Conservation (phyloP, 2,329 filamentous ascomycete genomes). For the Ambrosiella beaveri region DNA sequence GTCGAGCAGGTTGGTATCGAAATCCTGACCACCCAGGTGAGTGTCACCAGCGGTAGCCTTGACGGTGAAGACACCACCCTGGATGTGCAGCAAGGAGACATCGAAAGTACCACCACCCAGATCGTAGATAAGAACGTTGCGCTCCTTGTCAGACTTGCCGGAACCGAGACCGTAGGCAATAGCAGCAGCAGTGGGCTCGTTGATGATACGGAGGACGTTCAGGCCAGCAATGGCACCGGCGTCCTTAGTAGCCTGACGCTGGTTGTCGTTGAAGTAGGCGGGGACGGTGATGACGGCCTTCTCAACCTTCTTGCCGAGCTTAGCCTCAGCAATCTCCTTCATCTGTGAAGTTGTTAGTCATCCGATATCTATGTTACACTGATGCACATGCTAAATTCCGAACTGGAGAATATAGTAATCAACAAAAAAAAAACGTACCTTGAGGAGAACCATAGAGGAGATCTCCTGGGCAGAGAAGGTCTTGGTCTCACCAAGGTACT, state of each 20-base stretch:
- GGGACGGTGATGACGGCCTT: slow-evolving; percentile 98
- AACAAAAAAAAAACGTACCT: slow-evolving; percentile 41
- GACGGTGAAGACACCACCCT: slow-evolving; percentile 98
- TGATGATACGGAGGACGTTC: slow-evolving; percentile 99
- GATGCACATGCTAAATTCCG: background rate
- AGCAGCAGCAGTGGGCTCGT: slow-evolving; percentile 95
- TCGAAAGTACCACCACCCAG: slow-evolving; percentile 99
- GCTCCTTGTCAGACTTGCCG: slow-evolving; percentile 92
- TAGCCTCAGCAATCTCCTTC: slow-evolving; percentile 97
- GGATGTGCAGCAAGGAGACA: slow-evolving; percentile 97
- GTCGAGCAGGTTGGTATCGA: slow-evolving; percentile 88
- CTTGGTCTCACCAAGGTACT: slow-evolving; percentile 92
- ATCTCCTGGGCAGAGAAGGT: slow-evolving; percentile 96
- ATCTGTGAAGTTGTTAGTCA: slow-evolving; percentile 40
- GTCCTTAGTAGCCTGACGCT: slow-evolving; percentile 98
- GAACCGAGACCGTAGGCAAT: slow-evolving; percentile 96
- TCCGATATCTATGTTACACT: background rate
- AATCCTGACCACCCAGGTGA: slow-evolving; percentile 88
- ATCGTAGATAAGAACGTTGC: slow-evolving; percentile 99
- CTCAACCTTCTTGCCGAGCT: slow-evolving; percentile 96
- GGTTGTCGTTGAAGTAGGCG: slow-evolving; percentile 99
- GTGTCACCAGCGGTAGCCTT: slow-evolving; percentile 97
- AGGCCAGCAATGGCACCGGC: slow-evolving; percentile 93
- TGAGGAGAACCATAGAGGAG: slow-evolving; percentile 94
- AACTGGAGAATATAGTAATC: slow-evolving; percentile 9